Evolutionary conservation across 257 asterid genomes (phyloP), one percentile per base, ranked within the genome.

Genomic region (Solanum paucissectum): DNA sequence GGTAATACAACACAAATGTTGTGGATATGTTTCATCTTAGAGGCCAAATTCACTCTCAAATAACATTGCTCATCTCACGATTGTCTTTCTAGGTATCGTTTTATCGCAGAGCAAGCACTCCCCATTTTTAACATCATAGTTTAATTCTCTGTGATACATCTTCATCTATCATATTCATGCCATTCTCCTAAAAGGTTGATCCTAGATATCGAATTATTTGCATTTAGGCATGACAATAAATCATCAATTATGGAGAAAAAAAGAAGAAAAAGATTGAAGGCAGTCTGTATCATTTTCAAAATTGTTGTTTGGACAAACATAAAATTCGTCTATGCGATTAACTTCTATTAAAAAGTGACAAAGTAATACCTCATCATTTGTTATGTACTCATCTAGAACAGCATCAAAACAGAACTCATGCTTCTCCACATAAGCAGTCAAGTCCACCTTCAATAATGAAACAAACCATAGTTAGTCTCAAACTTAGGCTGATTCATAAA

Each of bases 391-490:
- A 91, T 98, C 96, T 33, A 98, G 95, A 89, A 98, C 99, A 40
- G 99, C 99, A 91, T 98, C 99, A 91, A 98, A 98, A 92, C 98
- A 93, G 92, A 98, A 98, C 91, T 98, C 99, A 33, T 98, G 99
- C 90, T 93, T 98, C 92, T 98, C 99, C 89, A 95, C 98, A 75
- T 98, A 98, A 73, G 99, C 99, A 86, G 99, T 98, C 95, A 98
- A 93, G 90, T 98, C 99, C 89, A 98, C 99, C 99, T 98, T 89
- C 92, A 87, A 62, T 64, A 88, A 36, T 76, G 90, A 76, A 42
- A 11, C 49, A 88, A 89, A 89, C 86, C 83, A 90, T 85, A 94
- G 91, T 90, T 87, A 74, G 87, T 29, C 85, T 49, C 29, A 81
- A 32, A 46, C 42, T 46, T 29, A 10, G 23, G 85, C 27, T 81